Evolutionary conservation across 495 filamentous ascomycete species (phyloP).

Genomic region (Talaromyces liani): DNA sequence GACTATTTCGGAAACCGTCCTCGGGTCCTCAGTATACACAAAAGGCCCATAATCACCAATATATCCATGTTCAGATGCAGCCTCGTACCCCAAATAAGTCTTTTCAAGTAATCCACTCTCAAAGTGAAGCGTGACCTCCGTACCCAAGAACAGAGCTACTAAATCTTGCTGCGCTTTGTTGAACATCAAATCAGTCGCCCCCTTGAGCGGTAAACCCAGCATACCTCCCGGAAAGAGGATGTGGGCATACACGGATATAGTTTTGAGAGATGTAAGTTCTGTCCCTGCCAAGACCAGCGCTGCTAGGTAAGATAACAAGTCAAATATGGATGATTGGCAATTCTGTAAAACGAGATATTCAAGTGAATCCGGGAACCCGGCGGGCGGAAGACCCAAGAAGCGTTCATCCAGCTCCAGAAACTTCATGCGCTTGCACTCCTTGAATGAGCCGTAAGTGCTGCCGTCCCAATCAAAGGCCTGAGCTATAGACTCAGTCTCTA

Average conservation of each 20-base stretch:
- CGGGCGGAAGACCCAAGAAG: not conserved
- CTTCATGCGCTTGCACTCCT: not conserved
- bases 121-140: not conserved
- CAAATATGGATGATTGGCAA: not conserved
- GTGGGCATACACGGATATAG: not conserved
- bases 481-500: not conserved
- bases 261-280: not conserved
- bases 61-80: not conserved
- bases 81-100: not conserved
- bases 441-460: not conserved
- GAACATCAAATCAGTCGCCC: slow-evolving; percentile 2
- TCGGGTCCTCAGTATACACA: not conserved
- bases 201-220: slow-evolving; percentile 2
- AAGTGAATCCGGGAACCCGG: not conserved
- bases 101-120: not conserved
- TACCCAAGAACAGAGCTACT: not conserved
- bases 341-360: not conserved
- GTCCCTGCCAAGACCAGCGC: not conserved
- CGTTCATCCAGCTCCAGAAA: not conserved
- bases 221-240: not conserved
- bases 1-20: not conserved
- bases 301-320: not conserved
- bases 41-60: not conserved
- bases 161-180: not conserved
- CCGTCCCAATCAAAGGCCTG: not conserved